Conservation (phyloP, 2,329 filamentous ascomycete genomes). For the Juglanconis sp. region DNA sequence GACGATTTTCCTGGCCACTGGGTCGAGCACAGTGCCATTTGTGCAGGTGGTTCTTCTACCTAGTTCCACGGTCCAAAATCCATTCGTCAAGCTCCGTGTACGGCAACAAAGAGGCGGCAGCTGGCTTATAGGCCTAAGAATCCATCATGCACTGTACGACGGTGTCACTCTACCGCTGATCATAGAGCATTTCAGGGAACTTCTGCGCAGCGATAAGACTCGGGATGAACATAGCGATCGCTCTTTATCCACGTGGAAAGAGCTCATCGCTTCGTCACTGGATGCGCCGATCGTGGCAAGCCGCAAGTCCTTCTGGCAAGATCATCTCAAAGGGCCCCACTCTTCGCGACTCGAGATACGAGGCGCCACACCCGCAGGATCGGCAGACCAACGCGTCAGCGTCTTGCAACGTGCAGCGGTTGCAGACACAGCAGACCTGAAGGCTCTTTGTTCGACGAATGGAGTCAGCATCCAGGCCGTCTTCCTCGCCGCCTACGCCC, state of each 20-base stretch:
- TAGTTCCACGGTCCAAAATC: neutral
- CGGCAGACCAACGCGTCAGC: slow-evolving; percentile 1
- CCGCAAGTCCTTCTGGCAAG: slow-evolving; percentile 38
- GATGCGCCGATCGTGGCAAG: slow-evolving; percentile 4
- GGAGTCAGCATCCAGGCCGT: slow-evolving; percentile 70
- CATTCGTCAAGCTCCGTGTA: slow-evolving; percentile 24
- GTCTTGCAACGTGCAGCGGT: slow-evolving; percentile 49
- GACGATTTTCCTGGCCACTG: slow-evolving; percentile 60
- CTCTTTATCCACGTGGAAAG: slow-evolving; percentile 25
- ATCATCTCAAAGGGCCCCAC: slow-evolving; percentile 32
- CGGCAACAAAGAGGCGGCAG: slow-evolving; percentile 16
- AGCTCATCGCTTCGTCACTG: slow-evolving; percentile 19
- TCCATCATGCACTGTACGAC: slow-evolving; percentile 89
- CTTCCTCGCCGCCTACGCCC: slow-evolving; percentile 70
- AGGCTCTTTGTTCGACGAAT: slow-evolving; percentile 33
- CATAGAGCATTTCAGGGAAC: slow-evolving; percentile 39
- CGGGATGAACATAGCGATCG: no score
- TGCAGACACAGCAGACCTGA: slow-evolving; percentile 36
- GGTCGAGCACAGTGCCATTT: slow-evolving; percentile 46
- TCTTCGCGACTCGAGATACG: slow-evolving; percentile 18
- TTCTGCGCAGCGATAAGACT: slow-evolving; percentile 14
- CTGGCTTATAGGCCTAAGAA: slow-evolving; percentile 48
- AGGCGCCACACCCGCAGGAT: neutral
- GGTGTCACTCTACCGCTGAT: slow-evolving; percentile 71
- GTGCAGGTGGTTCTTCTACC: slow-evolving; percentile 56